Conservation (phyloP, 2,329 filamentous ascomycete species). For the Fusarium duplospermum region DNA sequence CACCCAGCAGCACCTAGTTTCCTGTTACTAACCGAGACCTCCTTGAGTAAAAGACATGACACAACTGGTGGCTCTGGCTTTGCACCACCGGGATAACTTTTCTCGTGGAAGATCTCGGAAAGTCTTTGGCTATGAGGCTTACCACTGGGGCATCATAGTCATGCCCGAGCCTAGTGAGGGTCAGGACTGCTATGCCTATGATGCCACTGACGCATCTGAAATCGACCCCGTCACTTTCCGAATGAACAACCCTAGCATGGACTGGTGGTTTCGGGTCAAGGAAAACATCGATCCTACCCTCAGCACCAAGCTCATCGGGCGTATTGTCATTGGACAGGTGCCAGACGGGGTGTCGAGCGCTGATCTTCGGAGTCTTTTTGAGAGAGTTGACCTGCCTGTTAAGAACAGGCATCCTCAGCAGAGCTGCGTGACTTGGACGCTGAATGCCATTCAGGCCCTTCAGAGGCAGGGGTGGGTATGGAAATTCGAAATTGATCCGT, state of each 20-base stretch:
- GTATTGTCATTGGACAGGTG: conserved; percentile 43
- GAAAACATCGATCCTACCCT: conserved; percentile 27
- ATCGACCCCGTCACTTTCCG: conserved; percentile 47
- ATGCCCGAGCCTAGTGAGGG: conserved; percentile 32
- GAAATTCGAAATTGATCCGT: conserved; percentile 40
- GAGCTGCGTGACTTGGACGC: conserved; percentile 50
- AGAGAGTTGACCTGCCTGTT: conserved; percentile 40
- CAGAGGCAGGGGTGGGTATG: conserved; percentile 42
- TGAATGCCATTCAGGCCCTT: conserved; percentile 41
- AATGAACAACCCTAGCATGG: conserved; percentile 48
- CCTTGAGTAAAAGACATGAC: conserved; percentile 12
- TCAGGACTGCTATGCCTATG: conserved; percentile 34
- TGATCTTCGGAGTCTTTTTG: conserved; percentile 41
- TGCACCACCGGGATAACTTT: conserved; percentile 45
- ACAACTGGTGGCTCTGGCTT: conserved; percentile 38
- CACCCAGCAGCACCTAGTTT: background rate
- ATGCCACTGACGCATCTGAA: conserved; percentile 47
- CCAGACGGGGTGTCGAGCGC: conserved; percentile 24
- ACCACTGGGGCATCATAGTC: conserved; percentile 48
- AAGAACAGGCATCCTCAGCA: conserved; percentile 50
- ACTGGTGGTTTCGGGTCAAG: conserved; percentile 45
- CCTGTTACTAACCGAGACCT: background rate
- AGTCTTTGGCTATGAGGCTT: conserved; percentile 45
- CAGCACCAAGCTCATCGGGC: conserved; percentile 43
- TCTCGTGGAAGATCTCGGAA: conserved; percentile 40